A percentile compares a stretch with the other conserved stretches of the same genome.
phyloP scores from a whole-genome alignment of 805 yeast genomes.

The Blastobotrys parvus region DNA sequence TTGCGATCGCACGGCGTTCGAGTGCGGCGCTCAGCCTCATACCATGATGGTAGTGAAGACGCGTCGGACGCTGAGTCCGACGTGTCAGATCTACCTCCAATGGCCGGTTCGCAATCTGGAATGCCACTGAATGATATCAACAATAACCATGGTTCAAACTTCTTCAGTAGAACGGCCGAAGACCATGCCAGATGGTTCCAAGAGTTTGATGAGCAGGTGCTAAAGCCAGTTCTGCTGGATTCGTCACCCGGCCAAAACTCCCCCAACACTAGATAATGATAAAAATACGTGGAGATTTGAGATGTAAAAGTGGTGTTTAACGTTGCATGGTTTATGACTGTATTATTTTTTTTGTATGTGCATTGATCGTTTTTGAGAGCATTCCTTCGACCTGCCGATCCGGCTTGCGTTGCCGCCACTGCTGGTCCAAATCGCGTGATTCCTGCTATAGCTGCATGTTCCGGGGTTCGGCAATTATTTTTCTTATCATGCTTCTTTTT shows the following conservation, averaged over 20 bases:
- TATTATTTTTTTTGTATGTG: too few relatives aligned
- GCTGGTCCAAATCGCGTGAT: too few relatives aligned
- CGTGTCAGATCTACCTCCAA: conserved; percentile 30
- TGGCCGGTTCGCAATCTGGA: conserved; percentile 15
- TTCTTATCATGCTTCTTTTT: too few relatives aligned
- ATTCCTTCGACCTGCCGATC: too few relatives aligned
- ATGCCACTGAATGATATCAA: neutral
- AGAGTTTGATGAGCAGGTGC: conserved; percentile 84
- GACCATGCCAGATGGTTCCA: conserved; percentile 89
- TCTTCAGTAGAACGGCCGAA: conserved; percentile 35
- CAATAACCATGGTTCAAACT: conserved; percentile 15
- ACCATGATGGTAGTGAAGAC: conserved; percentile 15
- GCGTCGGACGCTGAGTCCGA: conserved; percentile 31
- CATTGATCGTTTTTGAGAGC: too few relatives aligned
- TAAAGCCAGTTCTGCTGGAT: conserved; percentile 86
- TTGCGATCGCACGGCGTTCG: conserved; percentile 1
- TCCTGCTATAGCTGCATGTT: too few relatives aligned
- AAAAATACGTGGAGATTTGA: too few relatives aligned
- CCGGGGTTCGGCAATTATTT: too few relatives aligned
- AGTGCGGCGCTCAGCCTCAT: conserved; percentile 13
- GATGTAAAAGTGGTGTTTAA: too few relatives aligned
- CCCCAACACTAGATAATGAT: too few relatives aligned
- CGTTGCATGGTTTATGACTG: too few relatives aligned
- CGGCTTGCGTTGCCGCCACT: too few relatives aligned
- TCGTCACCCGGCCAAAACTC: conserved; percentile 16